Conservation (phyloP, 495 filamentous ascomycete species). For the Penicillium bovifimosum region DNA sequence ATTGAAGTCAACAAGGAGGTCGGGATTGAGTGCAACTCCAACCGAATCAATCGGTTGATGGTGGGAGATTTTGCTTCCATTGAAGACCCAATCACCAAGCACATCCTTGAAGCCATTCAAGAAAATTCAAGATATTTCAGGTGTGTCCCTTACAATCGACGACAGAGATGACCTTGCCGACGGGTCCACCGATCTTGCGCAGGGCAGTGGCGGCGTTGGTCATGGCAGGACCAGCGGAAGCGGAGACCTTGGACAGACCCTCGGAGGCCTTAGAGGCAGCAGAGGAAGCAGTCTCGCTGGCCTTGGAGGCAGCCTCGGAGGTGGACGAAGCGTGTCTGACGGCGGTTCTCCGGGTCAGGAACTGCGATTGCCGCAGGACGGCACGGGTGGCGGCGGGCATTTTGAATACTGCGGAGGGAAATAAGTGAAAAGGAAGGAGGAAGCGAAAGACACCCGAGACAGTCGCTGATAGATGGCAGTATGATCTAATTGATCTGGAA, state of each 20-base stretch:
- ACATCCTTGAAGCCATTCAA: neutral
- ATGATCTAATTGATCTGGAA: constrained; percentile 38
- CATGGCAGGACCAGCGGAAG: constrained; percentile 72
- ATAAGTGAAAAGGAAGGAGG: constrained; percentile 24
- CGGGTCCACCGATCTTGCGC: constrained; percentile 76
- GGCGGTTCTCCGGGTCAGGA: constrained; percentile 51
- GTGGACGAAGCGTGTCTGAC: constrained; percentile 61
- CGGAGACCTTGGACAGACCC: constrained; percentile 77
- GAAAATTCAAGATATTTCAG: neutral
- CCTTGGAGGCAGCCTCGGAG: constrained; percentile 65
- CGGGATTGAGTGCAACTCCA: constrained; percentile 1
- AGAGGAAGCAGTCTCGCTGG: constrained; percentile 57
- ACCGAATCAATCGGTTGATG: constrained; percentile 9
- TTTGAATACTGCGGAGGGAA: constrained; percentile 30
- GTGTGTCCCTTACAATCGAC: constrained; percentile 69
- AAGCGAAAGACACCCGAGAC: constrained; percentile 23
- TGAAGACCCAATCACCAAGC: neutral
- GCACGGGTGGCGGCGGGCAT: constrained; percentile 52
- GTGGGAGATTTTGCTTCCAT: neutral
- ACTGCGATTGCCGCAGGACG: constrained; percentile 57
- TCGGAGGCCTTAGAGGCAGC: constrained; percentile 72
- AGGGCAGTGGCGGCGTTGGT: constrained; percentile 64
- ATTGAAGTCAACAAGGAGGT: constrained; percentile 22
- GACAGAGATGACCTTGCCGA: constrained; percentile 71
- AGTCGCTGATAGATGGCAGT: constrained; percentile 32